Evolutionary conservation across 495 filamentous ascomycete genomes (phyloP), one percentile per base, ranked within the genome.

Genomic region (Penicillium goetzii): DNA sequence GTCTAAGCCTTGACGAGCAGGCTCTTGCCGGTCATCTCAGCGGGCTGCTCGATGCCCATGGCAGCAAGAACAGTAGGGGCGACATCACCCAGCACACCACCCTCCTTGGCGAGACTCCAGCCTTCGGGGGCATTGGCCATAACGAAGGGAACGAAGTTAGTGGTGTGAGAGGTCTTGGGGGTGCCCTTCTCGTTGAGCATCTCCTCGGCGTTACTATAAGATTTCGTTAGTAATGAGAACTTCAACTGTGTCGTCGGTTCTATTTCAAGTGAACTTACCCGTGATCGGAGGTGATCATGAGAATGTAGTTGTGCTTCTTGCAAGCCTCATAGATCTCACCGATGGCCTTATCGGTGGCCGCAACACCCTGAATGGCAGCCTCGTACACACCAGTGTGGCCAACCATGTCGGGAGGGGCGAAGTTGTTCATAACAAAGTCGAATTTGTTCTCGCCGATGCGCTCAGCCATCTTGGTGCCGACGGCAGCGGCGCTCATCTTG

Each of bases 361-460:
- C 81, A 68, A 90, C 88, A 69, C 89, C 95, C 71, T 92, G 67
- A 63, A 98, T 92, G 58, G 95, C 96, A n/a, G 95, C 95, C 72
- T 96, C 85, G 76, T 97, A 98, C 64, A 97, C 93, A 70, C 95
- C 95, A 11, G 95, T 99, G 81, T 99, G 95, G 68, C 95, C 95
- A 64, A 99, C 95, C 95, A 99, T 99, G 79, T 99, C 95, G 49
- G 95, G 96, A 23, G 96, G 94, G 33, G 95, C 95, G 75, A 99
- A 98, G 86, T 99, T 99, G 88, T 98, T 97, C 95, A 99, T 99
- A 71, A 99, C 80, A 72, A 99, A 97, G 71, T 93, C 92, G 78
- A 93, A 95, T 65, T 89, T 86, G 68, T 85, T 83, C 78, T 92
- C 90, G 15, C 73, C 84, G 68, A 99, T 89, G 58, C 93, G 86